Percentiles rank a stretch among this genome's conserved stretches.
Evolutionary conservation across 805 yeast species (phyloP).

Genomic region (Saturnispora sanitii): DNA sequence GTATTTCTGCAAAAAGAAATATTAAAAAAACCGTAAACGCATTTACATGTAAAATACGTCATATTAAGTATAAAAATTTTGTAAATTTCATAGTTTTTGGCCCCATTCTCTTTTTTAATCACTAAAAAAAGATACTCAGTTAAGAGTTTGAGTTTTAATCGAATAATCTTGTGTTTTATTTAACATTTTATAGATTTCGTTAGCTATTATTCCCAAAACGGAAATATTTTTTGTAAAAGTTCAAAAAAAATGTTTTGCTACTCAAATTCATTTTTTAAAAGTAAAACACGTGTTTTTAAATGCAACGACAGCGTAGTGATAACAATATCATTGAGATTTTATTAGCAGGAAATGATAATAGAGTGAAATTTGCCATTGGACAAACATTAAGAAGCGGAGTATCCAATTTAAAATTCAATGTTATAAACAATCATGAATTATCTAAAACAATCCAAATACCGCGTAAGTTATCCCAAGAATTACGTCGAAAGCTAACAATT

Average conservation of each 20-base stretch:
- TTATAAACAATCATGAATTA: background rate
- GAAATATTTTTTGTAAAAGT: background rate
- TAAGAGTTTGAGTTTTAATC: no score
- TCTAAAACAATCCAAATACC: constrained; percentile 3
- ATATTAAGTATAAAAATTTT: no score
- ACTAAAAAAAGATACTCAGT: no score
- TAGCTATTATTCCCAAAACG: background rate
- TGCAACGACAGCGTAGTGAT: background rate
- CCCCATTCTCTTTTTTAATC: no score
- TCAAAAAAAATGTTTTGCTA: background rate
- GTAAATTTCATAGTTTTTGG: no score
- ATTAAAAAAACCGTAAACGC: no score
- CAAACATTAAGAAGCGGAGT: background rate
- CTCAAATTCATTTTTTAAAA: background rate
- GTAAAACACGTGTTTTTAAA: background rate
- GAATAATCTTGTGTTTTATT: no score
- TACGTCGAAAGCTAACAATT: background rate
- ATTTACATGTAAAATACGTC: no score
- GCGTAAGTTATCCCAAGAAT: background rate
- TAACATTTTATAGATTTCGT: no score
- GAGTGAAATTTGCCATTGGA: background rate
- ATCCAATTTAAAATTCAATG: background rate
- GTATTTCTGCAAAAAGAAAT: no score
- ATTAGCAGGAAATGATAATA: background rate
- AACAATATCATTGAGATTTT: background rate